A percentile compares a stretch with the other conserved stretches of the same genome.
Conservation (phyloP, 345 rosid species). For the Dipteronia dyeriana region DNA sequence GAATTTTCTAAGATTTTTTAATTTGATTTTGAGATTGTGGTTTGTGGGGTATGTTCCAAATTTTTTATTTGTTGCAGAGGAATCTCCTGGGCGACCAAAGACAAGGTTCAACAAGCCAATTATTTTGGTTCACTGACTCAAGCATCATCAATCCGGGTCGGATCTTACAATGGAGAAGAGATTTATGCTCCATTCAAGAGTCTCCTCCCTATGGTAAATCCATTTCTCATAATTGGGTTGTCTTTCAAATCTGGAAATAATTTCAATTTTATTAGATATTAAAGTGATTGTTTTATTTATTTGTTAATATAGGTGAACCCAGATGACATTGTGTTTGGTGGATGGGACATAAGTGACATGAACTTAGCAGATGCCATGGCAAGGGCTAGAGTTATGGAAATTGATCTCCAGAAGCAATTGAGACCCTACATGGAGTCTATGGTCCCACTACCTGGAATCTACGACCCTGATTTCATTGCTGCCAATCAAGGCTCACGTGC, state of each 20-base stretch:
- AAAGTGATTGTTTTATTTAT: background rate
- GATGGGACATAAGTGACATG: conserved; percentile 98
- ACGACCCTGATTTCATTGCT: conserved; percentile 90
- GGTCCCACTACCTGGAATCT: conserved; percentile 94
- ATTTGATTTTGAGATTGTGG: background rate
- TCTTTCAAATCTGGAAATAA: background rate
- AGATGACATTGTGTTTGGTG: conserved; percentile 88
- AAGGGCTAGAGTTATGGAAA: conserved; percentile 83
- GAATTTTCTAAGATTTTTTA: background rate
- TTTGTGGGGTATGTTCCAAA: conserved; percentile 10
- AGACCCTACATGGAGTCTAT: conserved; percentile 95
- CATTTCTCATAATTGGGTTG: background rate
- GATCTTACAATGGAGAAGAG: conserved; percentile 96
- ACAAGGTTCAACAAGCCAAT: conserved; percentile 94
- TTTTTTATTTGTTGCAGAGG: conserved; percentile 47
- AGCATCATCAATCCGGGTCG: conserved; percentile 87
- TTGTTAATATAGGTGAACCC: conserved; percentile 67
- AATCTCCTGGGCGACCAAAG: conserved; percentile 99
- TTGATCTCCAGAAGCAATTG: conserved; percentile 90
- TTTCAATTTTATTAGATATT: background rate
- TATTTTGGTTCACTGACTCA: conserved; percentile 96
- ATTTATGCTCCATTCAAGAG: conserved; percentile 98
- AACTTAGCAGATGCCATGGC: conserved; percentile 98
- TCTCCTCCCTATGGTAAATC: conserved; percentile 86
- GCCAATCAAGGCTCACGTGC: conserved; percentile 97